Base-by-base conservation (phyloP, 2,329 filamentous ascomycete genomes). In the Monilinia vaccinii-corymbosi region DNA sequence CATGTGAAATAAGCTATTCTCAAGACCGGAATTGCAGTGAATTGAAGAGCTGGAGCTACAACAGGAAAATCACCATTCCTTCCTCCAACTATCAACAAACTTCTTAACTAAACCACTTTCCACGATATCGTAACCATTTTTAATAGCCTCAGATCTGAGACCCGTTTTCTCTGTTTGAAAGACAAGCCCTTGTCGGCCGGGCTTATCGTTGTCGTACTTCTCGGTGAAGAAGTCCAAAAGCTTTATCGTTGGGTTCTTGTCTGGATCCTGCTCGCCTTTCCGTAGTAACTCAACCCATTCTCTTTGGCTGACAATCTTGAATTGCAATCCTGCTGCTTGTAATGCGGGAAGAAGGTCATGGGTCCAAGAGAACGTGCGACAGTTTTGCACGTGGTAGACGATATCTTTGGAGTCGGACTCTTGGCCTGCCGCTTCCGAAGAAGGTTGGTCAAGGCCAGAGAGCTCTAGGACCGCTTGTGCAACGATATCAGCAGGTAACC, bases 321-420 rank as follows among this genome's bases (percentile, higher is more conserved):
- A 80, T 18, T 72, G 61, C 7, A 82, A 66, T 0, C 79, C 78
- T 0, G 76, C 74, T 0, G 69, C 66, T n/a, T 68, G 70, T 9
- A 85, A 70, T 4, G 75, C 74, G 2, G 81, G 81, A 0, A 85
- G 74, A 2, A 85, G 69, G 55, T 82, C 77, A 0, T 72, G 60
- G 0, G 78, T 80, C 77, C 78, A 81, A 28, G 76, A 71, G 64
- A 79, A 76, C 0, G 70, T 64, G 8, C 68, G 69, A 0, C 76
- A 75, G 61, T 83, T 83, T n/a, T 79, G 73, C 10, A 86, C 71
- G 60, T 84, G 79, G 61, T 78, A 81, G 18, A 73, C 65, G 2
- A 63, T 63, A 9, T n/a, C 25, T 44, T 18, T 31, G 58, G 63
- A 23, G 67, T 65, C 58, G 69, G 69, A 0, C 4, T 46, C 40